Conservation (phyloP, 2,329 filamentous ascomycete species). For the Cryphonectria carpinicola region DNA sequence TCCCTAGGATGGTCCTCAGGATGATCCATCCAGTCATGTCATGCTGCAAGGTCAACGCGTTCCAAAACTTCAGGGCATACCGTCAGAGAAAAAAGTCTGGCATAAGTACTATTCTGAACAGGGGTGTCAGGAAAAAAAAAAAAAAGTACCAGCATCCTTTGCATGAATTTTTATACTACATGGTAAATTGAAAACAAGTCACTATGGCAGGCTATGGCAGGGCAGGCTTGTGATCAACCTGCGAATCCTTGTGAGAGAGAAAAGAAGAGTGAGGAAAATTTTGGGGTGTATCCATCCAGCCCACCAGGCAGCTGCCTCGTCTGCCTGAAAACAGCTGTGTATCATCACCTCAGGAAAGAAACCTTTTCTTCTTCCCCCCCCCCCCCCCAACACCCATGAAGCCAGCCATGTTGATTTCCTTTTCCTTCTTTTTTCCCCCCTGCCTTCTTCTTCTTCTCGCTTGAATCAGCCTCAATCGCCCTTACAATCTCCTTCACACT, state of each 20-base stretch:
- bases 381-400: not conserved
- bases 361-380: not conserved
- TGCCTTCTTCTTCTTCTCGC: no score
- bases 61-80: not conserved
- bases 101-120: not conserved
- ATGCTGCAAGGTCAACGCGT: not conserved
- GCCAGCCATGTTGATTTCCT: not conserved
- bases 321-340: not conserved
- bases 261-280: not conserved
- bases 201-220: no score
- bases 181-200: no score
- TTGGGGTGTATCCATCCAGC: not conserved
- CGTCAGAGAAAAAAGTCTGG: not conserved
- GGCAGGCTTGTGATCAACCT: no score
- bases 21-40: not conserved
- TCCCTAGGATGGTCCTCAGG: not conserved
- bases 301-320: slow-evolving; percentile 1
- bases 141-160: not conserved
- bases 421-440: not conserved
- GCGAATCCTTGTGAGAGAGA: not conserved
- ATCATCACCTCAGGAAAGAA: not conserved
- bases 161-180: not conserved
- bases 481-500: not conserved
- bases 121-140: not conserved
- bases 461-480: not conserved